phyloP scores from a whole-genome alignment of 2,329 filamentous ascomycete genomes.

The Arthroderma sp. region DNA sequence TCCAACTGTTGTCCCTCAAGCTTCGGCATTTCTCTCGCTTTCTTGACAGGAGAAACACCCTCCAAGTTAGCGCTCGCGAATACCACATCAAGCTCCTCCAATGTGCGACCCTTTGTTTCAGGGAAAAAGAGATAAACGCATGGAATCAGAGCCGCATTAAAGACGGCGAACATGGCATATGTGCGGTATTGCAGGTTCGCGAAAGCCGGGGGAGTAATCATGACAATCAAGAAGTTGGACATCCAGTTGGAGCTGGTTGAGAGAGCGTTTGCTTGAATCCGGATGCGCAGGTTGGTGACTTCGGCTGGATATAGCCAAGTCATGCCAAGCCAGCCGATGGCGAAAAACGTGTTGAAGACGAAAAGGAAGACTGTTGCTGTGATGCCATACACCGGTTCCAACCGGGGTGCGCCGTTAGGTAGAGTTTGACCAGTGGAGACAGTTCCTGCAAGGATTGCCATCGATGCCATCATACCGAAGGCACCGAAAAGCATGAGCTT shows the following conservation, averaged over 20 bases:
- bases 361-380: conserved; percentile 34
- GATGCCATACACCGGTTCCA: not conserved
- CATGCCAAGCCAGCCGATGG: conserved; percentile 50
- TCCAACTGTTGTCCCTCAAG: too few relatives aligned
- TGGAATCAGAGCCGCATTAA: conserved; percentile 13
- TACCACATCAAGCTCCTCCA: conserved; percentile 11
- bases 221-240: conserved; percentile 12
- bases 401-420: not conserved
- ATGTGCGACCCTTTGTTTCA: conserved; percentile 8
- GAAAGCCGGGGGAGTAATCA: conserved; percentile 14
- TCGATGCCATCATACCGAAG: conserved; percentile 3
- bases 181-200: conserved; percentile 31
- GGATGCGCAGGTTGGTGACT: conserved; percentile 43
- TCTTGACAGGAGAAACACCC: not conserved
- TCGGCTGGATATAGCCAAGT: conserved; percentile 43
- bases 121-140: conserved; percentile 11
- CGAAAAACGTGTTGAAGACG: conserved; percentile 56
- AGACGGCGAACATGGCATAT: conserved; percentile 24
- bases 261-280: conserved; percentile 17
- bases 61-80: conserved; percentile 1
- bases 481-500: conserved; percentile 18
- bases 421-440: not conserved
- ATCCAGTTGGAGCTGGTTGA: conserved; percentile 16
- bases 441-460: conserved; percentile 1
- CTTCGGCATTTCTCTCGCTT: not conserved